Evolutionary conservation across 139 green algal species (phyloP).

Genomic region (Nannochloris sp.): DNA sequence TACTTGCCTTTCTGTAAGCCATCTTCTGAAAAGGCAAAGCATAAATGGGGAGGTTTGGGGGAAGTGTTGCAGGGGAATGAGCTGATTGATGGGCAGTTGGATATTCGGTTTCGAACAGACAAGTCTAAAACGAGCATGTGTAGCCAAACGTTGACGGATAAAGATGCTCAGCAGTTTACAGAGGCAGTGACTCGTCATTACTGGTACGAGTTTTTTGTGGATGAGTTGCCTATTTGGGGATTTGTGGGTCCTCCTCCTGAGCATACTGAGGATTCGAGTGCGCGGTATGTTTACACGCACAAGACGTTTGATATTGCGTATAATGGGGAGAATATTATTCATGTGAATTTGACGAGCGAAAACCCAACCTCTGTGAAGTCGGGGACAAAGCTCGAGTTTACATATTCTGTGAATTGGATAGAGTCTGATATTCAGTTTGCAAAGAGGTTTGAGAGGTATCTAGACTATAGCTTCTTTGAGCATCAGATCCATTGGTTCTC

Average conservation of each 20-base stretch:
- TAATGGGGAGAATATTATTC: constrained; percentile 88
- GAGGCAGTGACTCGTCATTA: constrained; percentile 71
- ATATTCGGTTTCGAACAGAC: constrained; percentile 71
- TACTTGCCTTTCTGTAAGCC: constrained; percentile 86
- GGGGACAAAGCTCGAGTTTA: constrained; percentile 72
- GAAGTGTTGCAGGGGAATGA: constrained; percentile 95
- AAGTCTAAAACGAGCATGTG: constrained; percentile 72
- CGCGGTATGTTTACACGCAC: constrained; percentile 86
- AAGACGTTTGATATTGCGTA: constrained; percentile 87
- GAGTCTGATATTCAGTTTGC: constrained; percentile 57
- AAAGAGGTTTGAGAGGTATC: constrained; percentile 90
- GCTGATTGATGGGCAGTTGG: constrained; percentile 84
- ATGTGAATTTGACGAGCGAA: constrained; percentile 88
- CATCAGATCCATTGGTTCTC: constrained; percentile 99
- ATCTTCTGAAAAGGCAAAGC: constrained; percentile 40
- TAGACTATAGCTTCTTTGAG: constrained; percentile 98
- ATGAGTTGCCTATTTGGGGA: constrained; percentile 91
- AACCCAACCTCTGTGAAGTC: constrained; percentile 45
- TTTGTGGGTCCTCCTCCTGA: constrained; percentile 63
- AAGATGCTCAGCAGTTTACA: constrained; percentile 49
- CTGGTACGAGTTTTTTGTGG: constrained; percentile 91
- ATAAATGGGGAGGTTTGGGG: constrained; percentile 88
- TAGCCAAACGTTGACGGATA: constrained; percentile 43
- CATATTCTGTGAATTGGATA: constrained; percentile 77
- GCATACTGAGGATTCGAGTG: constrained; percentile 32